Conservation (phyloP, 805 yeast genomes). For the Blastobotrys americana region DNA sequence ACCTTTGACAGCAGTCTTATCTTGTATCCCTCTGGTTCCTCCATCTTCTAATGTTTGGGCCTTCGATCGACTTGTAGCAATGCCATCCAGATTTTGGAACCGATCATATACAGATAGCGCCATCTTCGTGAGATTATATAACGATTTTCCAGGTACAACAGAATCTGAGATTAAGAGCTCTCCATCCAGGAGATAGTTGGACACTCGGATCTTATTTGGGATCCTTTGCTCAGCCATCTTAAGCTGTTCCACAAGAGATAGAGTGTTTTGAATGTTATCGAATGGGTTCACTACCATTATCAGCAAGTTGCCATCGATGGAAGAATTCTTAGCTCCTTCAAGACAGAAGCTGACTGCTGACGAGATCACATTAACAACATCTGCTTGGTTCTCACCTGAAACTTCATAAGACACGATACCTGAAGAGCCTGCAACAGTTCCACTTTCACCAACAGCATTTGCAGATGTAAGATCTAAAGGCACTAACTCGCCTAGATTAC, state of each 20-base stretch:
- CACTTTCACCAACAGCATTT: constrained; percentile 10
- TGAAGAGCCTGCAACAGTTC: constrained; percentile 10
- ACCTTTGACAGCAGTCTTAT: too few species aligned
- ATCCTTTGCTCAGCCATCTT: constrained; percentile 14
- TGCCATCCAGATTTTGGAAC: too few species aligned
- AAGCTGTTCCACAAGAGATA: constrained; percentile 24
- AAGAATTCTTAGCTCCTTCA: not conserved
- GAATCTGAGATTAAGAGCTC: constrained; percentile 23
- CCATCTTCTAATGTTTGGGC: too few species aligned
- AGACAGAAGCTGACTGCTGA: too few species aligned
- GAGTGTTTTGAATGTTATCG: constrained; percentile 10
- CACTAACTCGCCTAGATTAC: constrained; percentile 28
- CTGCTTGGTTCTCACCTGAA: not conserved
- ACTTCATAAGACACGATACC: constrained; percentile 1
- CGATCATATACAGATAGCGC: constrained; percentile 27
- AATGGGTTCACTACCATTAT: constrained; percentile 21
- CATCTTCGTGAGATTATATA: constrained; percentile 21
- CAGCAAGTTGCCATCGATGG: not conserved
- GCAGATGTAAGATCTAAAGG: constrained; percentile 11
- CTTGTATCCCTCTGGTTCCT: too few species aligned
- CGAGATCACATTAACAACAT: not conserved
- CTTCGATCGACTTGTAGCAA: too few species aligned
- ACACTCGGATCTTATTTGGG: constrained; percentile 4
- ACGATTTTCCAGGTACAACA: constrained; percentile 25
- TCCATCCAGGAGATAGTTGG: constrained; percentile 15